Conservation (phyloP, 495 filamentous ascomycete genomes). For the Opeltia flavorubescens region DNA sequence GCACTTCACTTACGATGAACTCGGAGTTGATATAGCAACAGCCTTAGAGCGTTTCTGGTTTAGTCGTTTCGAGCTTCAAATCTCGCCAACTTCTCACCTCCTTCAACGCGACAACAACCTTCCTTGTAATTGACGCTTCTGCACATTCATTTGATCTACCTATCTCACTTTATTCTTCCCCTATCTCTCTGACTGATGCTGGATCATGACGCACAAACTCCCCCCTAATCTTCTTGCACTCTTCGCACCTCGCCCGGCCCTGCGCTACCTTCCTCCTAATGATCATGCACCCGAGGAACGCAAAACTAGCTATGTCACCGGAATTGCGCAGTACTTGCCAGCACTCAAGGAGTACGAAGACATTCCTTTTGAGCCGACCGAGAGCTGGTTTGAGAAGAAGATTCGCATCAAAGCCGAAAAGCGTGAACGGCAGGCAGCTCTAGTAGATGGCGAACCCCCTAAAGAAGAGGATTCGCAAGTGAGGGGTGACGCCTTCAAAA, state of each 20-base stretch:
- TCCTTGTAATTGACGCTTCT: neutral
- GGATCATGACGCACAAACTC: constrained; percentile 83
- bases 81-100: neutral
- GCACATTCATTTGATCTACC: neutral
- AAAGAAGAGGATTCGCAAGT: constrained; percentile 62
- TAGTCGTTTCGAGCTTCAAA: no score
- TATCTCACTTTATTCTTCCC: neutral
- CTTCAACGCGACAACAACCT: neutral
- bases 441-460: constrained; percentile 50
- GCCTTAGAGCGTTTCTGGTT: no score
- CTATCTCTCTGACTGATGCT: neutral
- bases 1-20: no score
- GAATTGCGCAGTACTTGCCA: constrained; percentile 59
- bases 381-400: constrained; percentile 80
- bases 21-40: no score
- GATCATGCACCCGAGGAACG: constrained; percentile 77
- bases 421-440: constrained; percentile 45
- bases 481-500: constrained; percentile 86
- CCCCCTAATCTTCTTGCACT: constrained; percentile 84
- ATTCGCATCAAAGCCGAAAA: constrained; percentile 70
- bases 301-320: constrained; percentile 53
- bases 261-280: constrained; percentile 74
- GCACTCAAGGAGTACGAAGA: constrained; percentile 56
- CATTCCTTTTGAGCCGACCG: constrained; percentile 66
- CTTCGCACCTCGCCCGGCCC: constrained; percentile 81